A percentile compares a stretch with the other conserved stretches of the same genome.
Conservation (phyloP, 371 early-diverging fungal genomes). For the Choanephora cucurbitarum region DNA sequence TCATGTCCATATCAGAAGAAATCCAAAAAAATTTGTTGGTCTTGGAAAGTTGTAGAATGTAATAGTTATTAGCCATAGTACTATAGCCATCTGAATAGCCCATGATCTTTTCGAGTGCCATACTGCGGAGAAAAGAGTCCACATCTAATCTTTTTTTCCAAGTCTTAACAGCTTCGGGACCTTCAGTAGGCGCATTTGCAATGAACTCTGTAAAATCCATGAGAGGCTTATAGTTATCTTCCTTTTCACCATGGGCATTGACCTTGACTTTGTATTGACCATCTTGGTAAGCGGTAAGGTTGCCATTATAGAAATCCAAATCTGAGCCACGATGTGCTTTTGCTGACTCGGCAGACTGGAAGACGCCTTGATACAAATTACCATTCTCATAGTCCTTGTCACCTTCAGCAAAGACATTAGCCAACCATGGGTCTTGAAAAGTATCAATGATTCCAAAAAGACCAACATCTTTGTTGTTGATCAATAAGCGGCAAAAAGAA, state of each 20-base stretch:
- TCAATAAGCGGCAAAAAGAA: conserved; percentile 31
- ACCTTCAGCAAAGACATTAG: conserved; percentile 38
- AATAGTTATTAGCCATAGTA: conserved; percentile 39
- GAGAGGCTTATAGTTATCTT: conserved; percentile 19
- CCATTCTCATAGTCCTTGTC: conserved; percentile 33
- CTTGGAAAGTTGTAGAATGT: conserved; percentile 26
- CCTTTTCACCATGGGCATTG: conserved; percentile 19
- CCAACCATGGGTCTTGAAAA: conserved; percentile 38
- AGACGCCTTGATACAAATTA: conserved; percentile 33
- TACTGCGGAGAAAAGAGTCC: conserved; percentile 35
- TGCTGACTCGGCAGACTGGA: conserved; percentile 1
- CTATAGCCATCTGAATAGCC: conserved; percentile 44
- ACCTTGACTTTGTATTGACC: conserved; percentile 35
- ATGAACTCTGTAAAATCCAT: conserved; percentile 39
- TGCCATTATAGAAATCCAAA: conserved; percentile 14
- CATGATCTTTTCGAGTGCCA: conserved; percentile 35
- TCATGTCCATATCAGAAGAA: conserved; percentile 38
- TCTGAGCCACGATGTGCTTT: conserved; percentile 13
- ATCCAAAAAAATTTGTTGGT: conserved; percentile 24
- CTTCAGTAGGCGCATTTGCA: conserved; percentile 19
- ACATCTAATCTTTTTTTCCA: conserved; percentile 39
- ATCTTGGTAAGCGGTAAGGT: conserved; percentile 22
- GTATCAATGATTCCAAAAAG: conserved; percentile 41
- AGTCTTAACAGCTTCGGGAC: conserved; percentile 11
- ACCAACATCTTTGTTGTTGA: conserved; percentile 39